These are phyloP conservation scores for Eustoma russellianum DNA, from an alignment of 257 asterid genomes.

Conservation along the genomic window DNA sequence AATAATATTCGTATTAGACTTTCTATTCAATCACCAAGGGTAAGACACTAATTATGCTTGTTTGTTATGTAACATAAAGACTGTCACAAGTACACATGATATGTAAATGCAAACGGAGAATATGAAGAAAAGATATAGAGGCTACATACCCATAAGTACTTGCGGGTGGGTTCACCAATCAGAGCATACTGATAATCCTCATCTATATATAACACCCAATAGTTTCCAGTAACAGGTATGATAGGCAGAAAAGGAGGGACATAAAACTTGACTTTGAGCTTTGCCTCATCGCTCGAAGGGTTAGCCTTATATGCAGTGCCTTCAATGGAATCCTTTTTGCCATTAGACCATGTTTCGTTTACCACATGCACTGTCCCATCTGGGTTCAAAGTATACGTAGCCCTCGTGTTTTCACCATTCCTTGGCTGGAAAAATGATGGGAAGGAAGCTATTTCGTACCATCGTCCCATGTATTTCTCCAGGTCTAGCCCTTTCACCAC, in stretches of 20 bases:
- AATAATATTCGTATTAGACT: too few relatives aligned
- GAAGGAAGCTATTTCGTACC: conserved; percentile 93
- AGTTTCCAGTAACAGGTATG: conserved; percentile 25
- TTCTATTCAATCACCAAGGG: too few relatives aligned
- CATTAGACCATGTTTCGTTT: conserved; percentile 71
- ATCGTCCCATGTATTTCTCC: conserved; percentile 76
- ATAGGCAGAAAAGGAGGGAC: conserved; percentile 37
- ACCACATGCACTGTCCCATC: conserved; percentile 68
- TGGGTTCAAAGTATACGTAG: conserved; percentile 55
- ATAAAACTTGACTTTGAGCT: conserved; percentile 28
- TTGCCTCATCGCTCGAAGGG: conserved; percentile 41
- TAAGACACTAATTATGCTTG: too few relatives aligned
- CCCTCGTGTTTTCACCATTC: conserved; percentile 60
- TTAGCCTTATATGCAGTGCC: conserved; percentile 65
- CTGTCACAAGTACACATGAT: not conserved
- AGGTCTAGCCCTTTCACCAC: conserved; percentile 48
- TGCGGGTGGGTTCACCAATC: conserved; percentile 64
- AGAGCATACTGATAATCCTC: conserved; percentile 27
- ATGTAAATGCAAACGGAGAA: too few relatives aligned
- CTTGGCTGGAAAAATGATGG: conserved; percentile 70
- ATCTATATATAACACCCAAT: conserved; percentile 30
- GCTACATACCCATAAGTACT: conserved; percentile 64
- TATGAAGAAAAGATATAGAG: not conserved
- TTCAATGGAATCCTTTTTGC: conserved; percentile 62
- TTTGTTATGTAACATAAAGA: not conserved